Percentiles rank a stretch among this genome's conserved stretches.
These are phyloP conservation scores for Cucumis variabilis DNA, from an alignment of 331 rosid species.

Conservation along the genomic window DNA sequence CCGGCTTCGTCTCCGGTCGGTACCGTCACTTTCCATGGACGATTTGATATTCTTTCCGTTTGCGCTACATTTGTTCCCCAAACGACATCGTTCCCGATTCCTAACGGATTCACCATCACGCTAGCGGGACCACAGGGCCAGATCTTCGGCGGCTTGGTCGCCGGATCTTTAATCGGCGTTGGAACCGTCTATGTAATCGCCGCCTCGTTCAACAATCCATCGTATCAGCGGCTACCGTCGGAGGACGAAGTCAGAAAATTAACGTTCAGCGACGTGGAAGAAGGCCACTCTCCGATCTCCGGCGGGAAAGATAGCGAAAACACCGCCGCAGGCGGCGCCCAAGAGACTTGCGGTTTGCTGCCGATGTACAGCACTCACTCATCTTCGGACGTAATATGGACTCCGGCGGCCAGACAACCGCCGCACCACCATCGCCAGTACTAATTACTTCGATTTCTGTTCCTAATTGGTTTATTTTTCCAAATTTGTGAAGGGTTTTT, in stretches of 20 bases:
- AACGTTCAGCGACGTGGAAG: conserved; percentile 39
- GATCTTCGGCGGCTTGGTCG: conserved; percentile 91
- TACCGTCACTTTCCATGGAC: conserved; percentile 91
- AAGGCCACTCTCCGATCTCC: conserved; percentile 56
- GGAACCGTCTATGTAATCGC: conserved; percentile 79
- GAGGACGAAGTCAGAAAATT: conserved; percentile 65
- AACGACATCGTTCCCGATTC: conserved; percentile 35
- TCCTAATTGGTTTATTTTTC: not conserved
- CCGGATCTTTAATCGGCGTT: conserved; percentile 66
- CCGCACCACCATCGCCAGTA: conserved; percentile 36
- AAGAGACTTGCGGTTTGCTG: conserved; percentile 62
- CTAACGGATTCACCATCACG: conserved; percentile 75
- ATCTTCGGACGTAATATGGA: conserved; percentile 86
- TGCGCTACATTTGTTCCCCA: conserved; percentile 75
- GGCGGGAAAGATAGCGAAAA: conserved; percentile 65
- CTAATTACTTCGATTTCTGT: not conserved
- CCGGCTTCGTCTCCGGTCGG: conserved; percentile 78
- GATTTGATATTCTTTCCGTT: conserved; percentile 80
- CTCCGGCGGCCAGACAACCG: conserved; percentile 74
- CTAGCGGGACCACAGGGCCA: conserved; percentile 97
- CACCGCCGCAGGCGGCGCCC: conserved; percentile 45
- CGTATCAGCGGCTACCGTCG: conserved; percentile 71
- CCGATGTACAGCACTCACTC: conserved; percentile 73
- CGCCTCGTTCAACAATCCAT: conserved; percentile 78
- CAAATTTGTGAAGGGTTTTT: not conserved